These are phyloP conservation scores for Achaetomiella virescens DNA, from an alignment of 495 filamentous ascomycete species.

Conservation along the genomic window DNA sequence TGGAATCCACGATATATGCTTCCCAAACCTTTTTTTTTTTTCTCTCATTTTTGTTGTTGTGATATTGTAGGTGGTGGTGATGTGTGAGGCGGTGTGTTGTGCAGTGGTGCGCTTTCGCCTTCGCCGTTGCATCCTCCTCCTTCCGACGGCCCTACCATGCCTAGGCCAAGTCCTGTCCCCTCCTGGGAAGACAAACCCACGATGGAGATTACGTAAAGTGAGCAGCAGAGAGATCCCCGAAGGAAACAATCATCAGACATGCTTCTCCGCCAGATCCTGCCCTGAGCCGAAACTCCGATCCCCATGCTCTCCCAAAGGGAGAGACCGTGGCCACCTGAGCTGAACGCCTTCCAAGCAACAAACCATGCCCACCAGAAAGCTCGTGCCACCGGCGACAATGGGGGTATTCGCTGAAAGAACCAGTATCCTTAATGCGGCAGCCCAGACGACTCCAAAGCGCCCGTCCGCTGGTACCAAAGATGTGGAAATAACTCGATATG, in stretches of 20 bases:
- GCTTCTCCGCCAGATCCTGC: neutral
- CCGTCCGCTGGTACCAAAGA: constrained; percentile 12
- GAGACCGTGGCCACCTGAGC: neutral
- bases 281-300: neutral
- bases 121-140: neutral
- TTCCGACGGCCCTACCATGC: neutral
- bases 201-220: neutral
- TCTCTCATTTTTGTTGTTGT: constrained; percentile 7
- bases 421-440: constrained; percentile 17
- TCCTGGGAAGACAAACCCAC: neutral
- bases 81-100: neutral
- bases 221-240: too few relatives aligned
- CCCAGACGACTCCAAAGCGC: constrained; percentile 17
- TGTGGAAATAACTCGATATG: constrained; percentile 14
- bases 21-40: constrained; percentile 16
- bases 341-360: neutral
- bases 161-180: too few relatives aligned
- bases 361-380: neutral
- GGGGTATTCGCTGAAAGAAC: constrained; percentile 10
- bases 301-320: neutral
- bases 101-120: neutral
- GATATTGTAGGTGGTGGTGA: neutral
- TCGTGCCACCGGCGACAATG: constrained; percentile 7
- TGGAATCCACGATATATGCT: constrained; percentile 11
- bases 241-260: neutral